Evolutionary conservation across 441 rosid genomes (phyloP).

Genomic region (Pelargonium myrrhifolium): DNA sequence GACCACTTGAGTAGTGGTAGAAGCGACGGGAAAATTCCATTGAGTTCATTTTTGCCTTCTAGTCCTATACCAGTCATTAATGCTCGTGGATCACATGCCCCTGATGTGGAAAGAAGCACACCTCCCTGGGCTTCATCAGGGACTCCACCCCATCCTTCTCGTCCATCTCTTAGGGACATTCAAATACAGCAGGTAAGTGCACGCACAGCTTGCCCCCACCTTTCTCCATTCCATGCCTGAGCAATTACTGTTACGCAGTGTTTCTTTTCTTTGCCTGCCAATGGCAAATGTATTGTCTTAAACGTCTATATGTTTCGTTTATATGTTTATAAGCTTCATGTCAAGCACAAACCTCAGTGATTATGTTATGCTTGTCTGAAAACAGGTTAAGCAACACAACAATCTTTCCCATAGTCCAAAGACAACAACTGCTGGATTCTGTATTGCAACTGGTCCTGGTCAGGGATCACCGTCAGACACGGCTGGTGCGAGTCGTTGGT

Average conservation of each 20-base stretch:
- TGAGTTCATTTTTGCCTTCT: slow-evolving; percentile 68
- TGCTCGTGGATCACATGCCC: slow-evolving; percentile 33
- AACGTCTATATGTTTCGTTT: no score
- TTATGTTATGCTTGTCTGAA: neutral
- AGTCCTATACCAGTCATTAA: slow-evolving; percentile 66
- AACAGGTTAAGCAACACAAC: slow-evolving; percentile 59
- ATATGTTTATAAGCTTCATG: no score
- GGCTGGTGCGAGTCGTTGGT: slow-evolving; percentile 88
- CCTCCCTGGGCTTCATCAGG: slow-evolving; percentile 86
- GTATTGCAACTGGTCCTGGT: slow-evolving; percentile 35
- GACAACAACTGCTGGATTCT: slow-evolving; percentile 63
- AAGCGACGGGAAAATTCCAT: slow-evolving; percentile 51
- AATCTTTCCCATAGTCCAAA: slow-evolving; percentile 63
- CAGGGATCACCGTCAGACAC: slow-evolving; percentile 87
- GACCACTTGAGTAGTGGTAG: slow-evolving; percentile 31
- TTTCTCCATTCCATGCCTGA: neutral
- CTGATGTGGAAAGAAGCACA: slow-evolving; percentile 67
- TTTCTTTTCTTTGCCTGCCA: neutral
- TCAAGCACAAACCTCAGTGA: neutral
- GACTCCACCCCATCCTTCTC: slow-evolving; percentile 62
- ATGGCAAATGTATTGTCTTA: no score
- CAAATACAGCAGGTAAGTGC: slow-evolving; percentile 98
- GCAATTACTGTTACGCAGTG: neutral
- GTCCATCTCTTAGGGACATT: slow-evolving; percentile 89
- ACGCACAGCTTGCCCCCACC: no score